Evolutionary conservation across 1,284 basidiomycete genomes (phyloP).

Genomic region (Laetiporus sulphureus): DNA sequence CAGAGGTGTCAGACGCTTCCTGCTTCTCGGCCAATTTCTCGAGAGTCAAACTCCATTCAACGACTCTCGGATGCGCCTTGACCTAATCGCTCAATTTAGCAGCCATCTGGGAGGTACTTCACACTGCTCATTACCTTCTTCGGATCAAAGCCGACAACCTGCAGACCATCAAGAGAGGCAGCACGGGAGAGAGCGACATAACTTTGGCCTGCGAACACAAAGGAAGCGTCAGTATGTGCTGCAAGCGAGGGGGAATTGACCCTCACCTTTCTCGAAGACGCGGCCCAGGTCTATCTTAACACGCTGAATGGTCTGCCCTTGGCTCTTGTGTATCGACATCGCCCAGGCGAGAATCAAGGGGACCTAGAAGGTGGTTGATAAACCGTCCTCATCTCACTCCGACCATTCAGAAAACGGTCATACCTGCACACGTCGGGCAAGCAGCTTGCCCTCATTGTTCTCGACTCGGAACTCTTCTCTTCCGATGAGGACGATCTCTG

Average conservation of each 20-base stretch:
- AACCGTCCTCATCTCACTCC: conserved; percentile 13
- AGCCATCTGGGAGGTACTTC: not conserved
- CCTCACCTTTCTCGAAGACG: conserved; percentile 83
- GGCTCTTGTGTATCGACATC: conserved; percentile 93
- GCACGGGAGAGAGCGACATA: conserved; percentile 97
- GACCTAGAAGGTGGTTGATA: conserved; percentile 33
- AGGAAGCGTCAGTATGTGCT: not conserved
- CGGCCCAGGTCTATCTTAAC: conserved; percentile 78
- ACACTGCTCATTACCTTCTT: conserved; percentile 49
- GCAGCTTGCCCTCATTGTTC: conserved; percentile 36
- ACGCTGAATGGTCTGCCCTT: conserved; percentile 83
- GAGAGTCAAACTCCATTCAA: conserved; percentile 60
- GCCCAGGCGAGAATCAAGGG: conserved; percentile 89
- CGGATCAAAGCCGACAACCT: conserved; percentile 83
- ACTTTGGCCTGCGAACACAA: conserved; percentile 59
- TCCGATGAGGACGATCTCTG: conserved; percentile 48
- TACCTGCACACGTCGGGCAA: conserved; percentile 51
- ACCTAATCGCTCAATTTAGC: conserved; percentile 33
- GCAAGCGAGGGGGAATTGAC: not conserved
- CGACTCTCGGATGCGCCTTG: conserved; percentile 64
- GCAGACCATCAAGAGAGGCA: conserved; percentile 84
- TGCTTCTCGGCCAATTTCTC: conserved; percentile 21
- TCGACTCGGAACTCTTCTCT: conserved; percentile 36
- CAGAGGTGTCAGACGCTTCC: not conserved
- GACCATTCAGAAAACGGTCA: conserved; percentile 14